phyloP scores from a whole-genome alignment of 2,329 filamentous ascomycete genomes.

The Lasiodiplodia theobromae region DNA sequence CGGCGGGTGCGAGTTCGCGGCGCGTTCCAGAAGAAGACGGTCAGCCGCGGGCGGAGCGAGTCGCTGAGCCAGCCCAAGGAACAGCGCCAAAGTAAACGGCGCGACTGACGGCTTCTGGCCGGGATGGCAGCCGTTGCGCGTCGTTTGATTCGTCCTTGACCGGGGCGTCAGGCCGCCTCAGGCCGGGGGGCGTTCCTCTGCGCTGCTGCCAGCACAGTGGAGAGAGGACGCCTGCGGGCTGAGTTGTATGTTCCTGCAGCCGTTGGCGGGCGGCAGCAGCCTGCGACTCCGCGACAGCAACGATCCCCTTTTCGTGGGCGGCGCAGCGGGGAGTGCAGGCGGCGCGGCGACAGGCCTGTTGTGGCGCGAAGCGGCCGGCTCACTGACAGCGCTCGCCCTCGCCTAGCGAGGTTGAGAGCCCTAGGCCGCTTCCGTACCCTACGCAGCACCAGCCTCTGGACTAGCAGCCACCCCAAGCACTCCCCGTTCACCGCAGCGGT shows the following conservation, averaged over 20 bases:
- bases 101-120: conserved; percentile 1
- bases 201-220: not conserved
- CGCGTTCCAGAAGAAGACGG: conserved; percentile 26
- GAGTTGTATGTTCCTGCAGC: conserved; percentile 13
- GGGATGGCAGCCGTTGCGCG: conserved; percentile 25
- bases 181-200: not conserved
- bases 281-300: too few species aligned
- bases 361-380: conserved; percentile 18
- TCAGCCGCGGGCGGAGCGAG: conserved; percentile 17
- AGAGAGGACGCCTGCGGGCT: not conserved
- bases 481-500: conserved; percentile 25
- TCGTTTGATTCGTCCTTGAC: conserved; percentile 22
- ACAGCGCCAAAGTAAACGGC: conserved; percentile 22
- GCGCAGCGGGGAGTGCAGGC: conserved; percentile 15
- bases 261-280: conserved; percentile 6
- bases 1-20: conserved; percentile 7
- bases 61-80: conserved; percentile 11
- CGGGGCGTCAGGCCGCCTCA: conserved; percentile 17
- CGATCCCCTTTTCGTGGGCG: conserved; percentile 17
- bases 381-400: conserved; percentile 12
- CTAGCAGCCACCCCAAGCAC: conserved; percentile 25
- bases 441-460: conserved; percentile 19
- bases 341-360: conserved; percentile 8
- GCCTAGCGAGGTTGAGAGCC: conserved; percentile 15
- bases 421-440: conserved; percentile 17